Percentiles rank a stretch among this genome's conserved stretches.
phyloP scores from a whole-genome alignment of 495 filamentous ascomycete species.

The Pyrenula massariospora region DNA sequence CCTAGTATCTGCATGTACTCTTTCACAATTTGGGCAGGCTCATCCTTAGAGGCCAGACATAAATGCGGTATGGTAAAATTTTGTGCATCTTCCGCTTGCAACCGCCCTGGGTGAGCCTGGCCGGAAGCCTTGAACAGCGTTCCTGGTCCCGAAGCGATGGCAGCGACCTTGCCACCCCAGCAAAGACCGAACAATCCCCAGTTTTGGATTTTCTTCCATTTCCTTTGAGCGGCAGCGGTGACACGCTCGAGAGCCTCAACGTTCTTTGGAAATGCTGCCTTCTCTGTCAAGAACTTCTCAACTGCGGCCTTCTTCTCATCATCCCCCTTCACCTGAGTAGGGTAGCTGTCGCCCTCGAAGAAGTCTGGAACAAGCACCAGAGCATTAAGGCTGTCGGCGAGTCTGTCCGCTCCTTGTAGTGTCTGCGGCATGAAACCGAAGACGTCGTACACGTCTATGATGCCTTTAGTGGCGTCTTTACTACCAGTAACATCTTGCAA shows the following conservation, averaged over 20 bases:
- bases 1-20: constrained; percentile 26
- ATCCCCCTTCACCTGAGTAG: constrained; percentile 17
- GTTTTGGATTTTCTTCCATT: constrained; percentile 20
- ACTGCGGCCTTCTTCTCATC: constrained; percentile 29
- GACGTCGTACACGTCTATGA: constrained; percentile 43
- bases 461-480: constrained; percentile 17
- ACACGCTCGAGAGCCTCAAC: constrained; percentile 13
- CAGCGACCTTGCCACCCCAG: constrained; percentile 41
- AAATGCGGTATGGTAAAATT: constrained; percentile 39
- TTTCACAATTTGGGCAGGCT: constrained; percentile 28
- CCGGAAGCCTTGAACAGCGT: constrained; percentile 34
- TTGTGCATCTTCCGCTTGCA: constrained; percentile 30
- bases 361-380: constrained; percentile 36
- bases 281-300: constrained; percentile 14
- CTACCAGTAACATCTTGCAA: constrained; percentile 33
- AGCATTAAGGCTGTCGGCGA: constrained; percentile 24
- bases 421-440: constrained; percentile 41
- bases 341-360: constrained; percentile 20
- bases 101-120: constrained; percentile 34
- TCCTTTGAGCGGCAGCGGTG: constrained; percentile 11
- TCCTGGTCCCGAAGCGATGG: constrained; percentile 22
- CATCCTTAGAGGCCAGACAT: constrained; percentile 39
- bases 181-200: constrained; percentile 36
- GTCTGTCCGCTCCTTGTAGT: constrained; percentile 42
- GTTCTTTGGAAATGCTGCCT: constrained; percentile 14